These are phyloP conservation scores for Capsicum pubescens DNA, from an alignment of 257 asterid genomes.

Conservation along the genomic window DNA sequence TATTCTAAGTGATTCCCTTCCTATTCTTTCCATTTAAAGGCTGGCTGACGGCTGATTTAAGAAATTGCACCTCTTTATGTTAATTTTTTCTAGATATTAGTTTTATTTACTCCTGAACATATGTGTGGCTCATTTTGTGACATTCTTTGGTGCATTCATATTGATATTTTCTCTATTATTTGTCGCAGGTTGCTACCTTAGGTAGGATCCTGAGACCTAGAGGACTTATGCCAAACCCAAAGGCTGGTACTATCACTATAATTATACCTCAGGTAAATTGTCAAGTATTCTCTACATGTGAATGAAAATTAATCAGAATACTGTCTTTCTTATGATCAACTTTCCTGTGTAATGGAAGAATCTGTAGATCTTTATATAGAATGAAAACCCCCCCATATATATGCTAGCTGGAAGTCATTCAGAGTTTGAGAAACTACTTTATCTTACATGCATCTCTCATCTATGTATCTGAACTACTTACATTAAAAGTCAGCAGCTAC, in stretches of 20 bases:
- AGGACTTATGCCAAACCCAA: slow-evolving; percentile 98
- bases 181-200: slow-evolving; percentile 79
- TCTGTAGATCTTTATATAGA: background rate
- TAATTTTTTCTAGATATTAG: background rate
- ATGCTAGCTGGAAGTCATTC: background rate
- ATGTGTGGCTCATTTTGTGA: background rate
- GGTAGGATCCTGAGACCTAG: slow-evolving; percentile 93
- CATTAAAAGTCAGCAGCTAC: too few species aligned
- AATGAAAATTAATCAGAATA: background rate
- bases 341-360: background rate
- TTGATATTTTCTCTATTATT: slow-evolving; percentile 25
- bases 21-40: background rate
- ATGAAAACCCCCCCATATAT: background rate
- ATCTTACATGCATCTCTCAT: too few species aligned
- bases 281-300: background rate
- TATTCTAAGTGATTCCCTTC: background rate
- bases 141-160: background rate
- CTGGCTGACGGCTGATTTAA: background rate
- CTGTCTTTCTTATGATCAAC: background rate
- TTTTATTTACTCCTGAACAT: background rate
- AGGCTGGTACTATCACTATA: slow-evolving; percentile 94
- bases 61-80: background rate
- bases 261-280: slow-evolving; percentile 84
- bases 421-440: background rate
- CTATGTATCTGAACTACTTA: too few species aligned